These are phyloP conservation scores for Cyphellophora europaea DNA, from an alignment of 2,329 filamentous ascomycete species.

Conservation along the genomic window DNA sequence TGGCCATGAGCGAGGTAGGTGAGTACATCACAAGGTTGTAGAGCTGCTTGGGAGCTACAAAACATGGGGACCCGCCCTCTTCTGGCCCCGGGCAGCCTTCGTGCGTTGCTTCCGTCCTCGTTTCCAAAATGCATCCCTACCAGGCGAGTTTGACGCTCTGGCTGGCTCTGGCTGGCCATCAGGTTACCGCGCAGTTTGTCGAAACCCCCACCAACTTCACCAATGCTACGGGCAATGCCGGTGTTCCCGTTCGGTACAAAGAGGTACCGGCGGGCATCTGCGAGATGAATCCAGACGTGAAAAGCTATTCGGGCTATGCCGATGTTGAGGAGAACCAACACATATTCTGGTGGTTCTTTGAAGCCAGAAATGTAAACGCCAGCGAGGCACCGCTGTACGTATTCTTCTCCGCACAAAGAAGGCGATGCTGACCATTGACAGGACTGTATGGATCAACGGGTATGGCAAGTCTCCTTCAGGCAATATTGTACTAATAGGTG, in stretches of 20 bases:
- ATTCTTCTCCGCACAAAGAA: slow-evolving; percentile 24
- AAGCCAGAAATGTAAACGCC: slow-evolving; percentile 26
- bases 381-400: slow-evolving; percentile 18
- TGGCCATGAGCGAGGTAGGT: too few species aligned
- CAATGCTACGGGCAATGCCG: slow-evolving; percentile 26
- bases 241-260: slow-evolving; percentile 38
- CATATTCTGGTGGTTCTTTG: slow-evolving; percentile 39
- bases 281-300: slow-evolving; percentile 40
- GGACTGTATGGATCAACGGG: slow-evolving; percentile 32
- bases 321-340: slow-evolving; percentile 43
- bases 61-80: too few species aligned
- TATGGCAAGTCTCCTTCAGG: too few species aligned
- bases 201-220: slow-evolving; percentile 27
- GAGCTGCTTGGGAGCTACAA: too few species aligned
- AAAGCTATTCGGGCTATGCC: slow-evolving; percentile 52
- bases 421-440: neutral
- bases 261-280: slow-evolving; percentile 38
- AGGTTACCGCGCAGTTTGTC: slow-evolving; percentile 31
- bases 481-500: too few species aligned
- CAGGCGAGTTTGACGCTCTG: too few species aligned
- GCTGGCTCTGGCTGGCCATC: too few species aligned
- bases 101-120: too few species aligned
- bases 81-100: too few species aligned
- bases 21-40: too few species aligned
- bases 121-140: too few species aligned